phyloP scores from a whole-genome alignment of 75 land plant genomes.

The Picea sitchensis region DNA sequence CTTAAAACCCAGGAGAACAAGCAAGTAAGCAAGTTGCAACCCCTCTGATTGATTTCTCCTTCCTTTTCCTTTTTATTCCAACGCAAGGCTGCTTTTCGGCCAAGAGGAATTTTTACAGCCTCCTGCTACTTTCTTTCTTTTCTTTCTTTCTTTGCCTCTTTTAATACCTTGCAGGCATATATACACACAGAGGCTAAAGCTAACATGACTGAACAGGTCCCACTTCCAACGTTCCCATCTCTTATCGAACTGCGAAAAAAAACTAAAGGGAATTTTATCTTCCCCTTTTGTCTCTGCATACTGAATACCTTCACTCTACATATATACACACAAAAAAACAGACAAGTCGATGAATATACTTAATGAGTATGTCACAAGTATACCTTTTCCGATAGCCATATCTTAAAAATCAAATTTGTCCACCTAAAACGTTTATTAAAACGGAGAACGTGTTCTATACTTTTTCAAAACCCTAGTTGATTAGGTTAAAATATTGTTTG shows the following conservation, averaged over 20 bases:
- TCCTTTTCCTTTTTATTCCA: neutral
- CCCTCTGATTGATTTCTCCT: neutral
- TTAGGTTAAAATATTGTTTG: too few relatives aligned
- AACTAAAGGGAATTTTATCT: neutral
- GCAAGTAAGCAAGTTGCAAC: neutral
- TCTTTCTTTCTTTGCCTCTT: neutral
- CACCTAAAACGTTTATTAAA: too few relatives aligned
- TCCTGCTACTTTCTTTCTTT: neutral
- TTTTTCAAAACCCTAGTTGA: too few relatives aligned
- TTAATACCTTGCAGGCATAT: neutral
- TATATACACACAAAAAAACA: too few relatives aligned
- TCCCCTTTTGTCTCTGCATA: neutral
- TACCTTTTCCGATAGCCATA: too few relatives aligned
- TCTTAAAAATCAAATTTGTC: too few relatives aligned
- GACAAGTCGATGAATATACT: neutral
- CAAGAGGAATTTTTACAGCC: neutral
- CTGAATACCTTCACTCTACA: too few relatives aligned
- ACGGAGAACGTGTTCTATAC: too few relatives aligned
- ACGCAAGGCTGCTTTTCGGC: too few relatives aligned
- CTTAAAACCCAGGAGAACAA: neutral
- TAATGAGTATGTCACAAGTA: neutral
- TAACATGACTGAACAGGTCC: neutral
- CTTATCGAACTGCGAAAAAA: neutral
- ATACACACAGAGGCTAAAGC: neutral
- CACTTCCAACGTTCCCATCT: slow-evolving; percentile 4